These are phyloP conservation scores for Pythium dissimile DNA, from an alignment of 352 stramenopile genomes.

Conservation along the genomic window DNA sequence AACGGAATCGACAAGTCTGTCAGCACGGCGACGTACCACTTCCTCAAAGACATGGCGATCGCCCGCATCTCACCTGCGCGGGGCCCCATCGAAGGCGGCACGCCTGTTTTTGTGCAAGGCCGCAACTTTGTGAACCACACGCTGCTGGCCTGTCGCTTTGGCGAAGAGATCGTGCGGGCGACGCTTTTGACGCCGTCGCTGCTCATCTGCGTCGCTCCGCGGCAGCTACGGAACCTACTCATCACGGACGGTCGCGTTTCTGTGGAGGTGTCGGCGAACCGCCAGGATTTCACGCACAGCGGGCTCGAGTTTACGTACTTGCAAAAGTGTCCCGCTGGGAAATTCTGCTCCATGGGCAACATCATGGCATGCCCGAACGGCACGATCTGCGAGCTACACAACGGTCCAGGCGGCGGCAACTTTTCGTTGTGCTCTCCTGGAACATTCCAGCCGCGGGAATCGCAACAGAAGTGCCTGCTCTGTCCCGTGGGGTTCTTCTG, in stretches of 20 bases:
- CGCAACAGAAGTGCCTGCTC: conserved; percentile 71
- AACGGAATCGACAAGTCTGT: conserved; percentile 75
- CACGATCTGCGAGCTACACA: conserved; percentile 54
- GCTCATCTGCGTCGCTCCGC: conserved; percentile 78
- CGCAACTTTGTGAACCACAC: conserved; percentile 93
- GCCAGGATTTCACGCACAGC: conserved; percentile 76
- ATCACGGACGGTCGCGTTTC: conserved; percentile 42
- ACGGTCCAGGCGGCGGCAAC: conserved; percentile 52
- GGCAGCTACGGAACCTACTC: conserved; percentile 47
- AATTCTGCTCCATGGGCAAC: conserved; percentile 56
- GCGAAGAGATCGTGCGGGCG: conserved; percentile 49
- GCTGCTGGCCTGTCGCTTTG: conserved; percentile 87
- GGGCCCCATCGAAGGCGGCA: conserved; percentile 74
- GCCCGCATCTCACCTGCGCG: conserved; percentile 61
- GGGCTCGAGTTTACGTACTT: conserved; percentile 75
- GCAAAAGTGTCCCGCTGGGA: conserved; percentile 45
- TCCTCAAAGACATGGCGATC: conserved; percentile 83
- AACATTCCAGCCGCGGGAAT: conserved; percentile 90
- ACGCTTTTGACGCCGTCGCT: conserved; percentile 78
- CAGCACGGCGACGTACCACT: conserved; percentile 58
- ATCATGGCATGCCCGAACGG: conserved; percentile 85
- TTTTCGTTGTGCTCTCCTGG: conserved; percentile 93
- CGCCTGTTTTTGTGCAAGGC: conserved; percentile 90
- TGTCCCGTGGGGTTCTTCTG: conserved; percentile 96
- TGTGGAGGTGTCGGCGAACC: conserved; percentile 86